Conservation (phyloP, 805 yeast species). For the Myxozyma udenii region DNA sequence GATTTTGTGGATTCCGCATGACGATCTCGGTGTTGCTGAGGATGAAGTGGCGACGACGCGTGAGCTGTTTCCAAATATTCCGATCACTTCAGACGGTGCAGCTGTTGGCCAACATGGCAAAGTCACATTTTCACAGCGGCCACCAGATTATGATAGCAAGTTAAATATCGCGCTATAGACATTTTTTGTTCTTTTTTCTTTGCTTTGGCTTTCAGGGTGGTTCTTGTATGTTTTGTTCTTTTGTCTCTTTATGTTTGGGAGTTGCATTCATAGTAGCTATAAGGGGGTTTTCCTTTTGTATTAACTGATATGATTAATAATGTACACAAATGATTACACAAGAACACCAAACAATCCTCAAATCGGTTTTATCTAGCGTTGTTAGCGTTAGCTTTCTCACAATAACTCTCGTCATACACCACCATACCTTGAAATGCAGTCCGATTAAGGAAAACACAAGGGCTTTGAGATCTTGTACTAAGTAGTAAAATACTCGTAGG, state of each 20-base stretch:
- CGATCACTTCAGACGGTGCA: slow-evolving; percentile 36
- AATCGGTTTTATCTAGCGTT: slow-evolving; percentile 6
- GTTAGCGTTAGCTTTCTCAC: too few relatives aligned
- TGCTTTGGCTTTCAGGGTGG: neutral
- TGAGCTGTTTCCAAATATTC: slow-evolving; percentile 30
- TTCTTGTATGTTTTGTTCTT: too few relatives aligned
- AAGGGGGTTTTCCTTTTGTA: too few relatives aligned
- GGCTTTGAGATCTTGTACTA: slow-evolving; percentile 46
- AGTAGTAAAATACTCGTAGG: slow-evolving; percentile 44
- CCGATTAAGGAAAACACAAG: slow-evolving; percentile 44
- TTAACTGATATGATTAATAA: too few relatives aligned
- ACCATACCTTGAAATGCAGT: slow-evolving; percentile 44
- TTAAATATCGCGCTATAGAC: slow-evolving; percentile 27
- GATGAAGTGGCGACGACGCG: slow-evolving; percentile 38
- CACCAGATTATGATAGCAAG: slow-evolving; percentile 34
- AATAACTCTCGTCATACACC: too few relatives aligned
- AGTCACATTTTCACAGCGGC: slow-evolving; percentile 31
- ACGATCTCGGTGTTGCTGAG: slow-evolving; percentile 40
- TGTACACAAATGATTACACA: too few relatives aligned
- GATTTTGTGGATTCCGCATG: slow-evolving; percentile 47
- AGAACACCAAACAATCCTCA: too few relatives aligned
- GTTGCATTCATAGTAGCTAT: too few relatives aligned
- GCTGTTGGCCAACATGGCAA: slow-evolving; percentile 30
- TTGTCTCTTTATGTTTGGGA: too few relatives aligned
- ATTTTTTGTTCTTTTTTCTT: neutral